phyloP scores from a whole-genome alignment of 2,329 filamentous ascomycete species.

The Aspergillus uvarum region DNA sequence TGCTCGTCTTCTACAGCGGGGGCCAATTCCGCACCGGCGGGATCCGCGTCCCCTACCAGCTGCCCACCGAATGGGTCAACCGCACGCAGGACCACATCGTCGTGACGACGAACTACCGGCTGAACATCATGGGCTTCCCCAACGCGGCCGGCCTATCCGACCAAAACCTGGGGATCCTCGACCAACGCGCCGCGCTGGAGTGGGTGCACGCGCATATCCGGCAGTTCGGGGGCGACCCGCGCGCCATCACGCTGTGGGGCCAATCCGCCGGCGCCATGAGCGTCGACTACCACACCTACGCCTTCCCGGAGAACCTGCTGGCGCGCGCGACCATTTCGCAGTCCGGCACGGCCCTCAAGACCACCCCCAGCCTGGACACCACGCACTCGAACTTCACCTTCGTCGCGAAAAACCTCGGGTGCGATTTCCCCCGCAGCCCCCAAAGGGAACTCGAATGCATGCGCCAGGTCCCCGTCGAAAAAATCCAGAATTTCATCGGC shows the following conservation, averaged over 20 bases:
- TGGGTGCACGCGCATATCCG: neutral
- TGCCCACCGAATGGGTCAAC: neutral
- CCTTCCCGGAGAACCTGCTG: neutral
- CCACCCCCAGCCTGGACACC: neutral
- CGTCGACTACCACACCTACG: constrained; percentile 5
- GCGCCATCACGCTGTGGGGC: constrained; percentile 1
- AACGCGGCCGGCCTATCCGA: neutral
- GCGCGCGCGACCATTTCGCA: constrained; percentile 1
- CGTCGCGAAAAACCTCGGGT: neutral
- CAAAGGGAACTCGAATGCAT: neutral
- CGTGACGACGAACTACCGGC: constrained; percentile 1
- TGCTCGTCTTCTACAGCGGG: neutral
- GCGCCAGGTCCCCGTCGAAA: neutral
- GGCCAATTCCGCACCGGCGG: neutral
- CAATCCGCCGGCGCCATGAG: neutral
- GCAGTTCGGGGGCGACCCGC: neutral
- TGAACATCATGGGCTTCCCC: constrained; percentile 4
- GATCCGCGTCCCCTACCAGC: neutral
- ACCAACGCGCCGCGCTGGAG: constrained; percentile 1
- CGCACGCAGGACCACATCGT: constrained; percentile 4
- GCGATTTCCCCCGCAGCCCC: neutral
- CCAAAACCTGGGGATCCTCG: constrained; percentile 3
- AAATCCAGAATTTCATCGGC: neutral
- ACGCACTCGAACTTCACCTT: constrained; percentile 2
- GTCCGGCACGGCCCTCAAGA: neutral